Evolutionary conservation across 768 basidiomycete species (phyloP).

Genomic region (Strobilomyces echinocephalus): DNA sequence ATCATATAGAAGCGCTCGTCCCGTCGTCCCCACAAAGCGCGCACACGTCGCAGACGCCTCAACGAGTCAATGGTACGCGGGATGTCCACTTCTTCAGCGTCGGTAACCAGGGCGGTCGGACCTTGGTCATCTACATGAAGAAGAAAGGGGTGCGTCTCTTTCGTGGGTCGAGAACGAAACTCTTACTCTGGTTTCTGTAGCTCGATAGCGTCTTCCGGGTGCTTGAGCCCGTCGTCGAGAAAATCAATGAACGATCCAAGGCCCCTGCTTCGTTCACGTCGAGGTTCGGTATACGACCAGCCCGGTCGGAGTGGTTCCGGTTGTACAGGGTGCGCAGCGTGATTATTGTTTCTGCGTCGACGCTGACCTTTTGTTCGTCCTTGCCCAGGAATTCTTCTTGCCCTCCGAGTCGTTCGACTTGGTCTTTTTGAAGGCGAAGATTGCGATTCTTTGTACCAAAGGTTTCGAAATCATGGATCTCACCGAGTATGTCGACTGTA

Average conservation of each 20-base stretch:
- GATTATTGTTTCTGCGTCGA: neutral
- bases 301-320: conserved; percentile 92
- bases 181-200: conserved; percentile 25
- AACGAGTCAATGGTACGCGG: conserved; percentile 84
- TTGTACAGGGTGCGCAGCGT: conserved; percentile 59
- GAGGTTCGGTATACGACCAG: conserved; percentile 71
- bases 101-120: conserved; percentile 80
- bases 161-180: conserved; percentile 4
- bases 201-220: conserved; percentile 94
- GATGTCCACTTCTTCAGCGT: conserved; percentile 97
- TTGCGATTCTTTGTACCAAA: conserved; percentile 88
- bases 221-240: conserved; percentile 92
- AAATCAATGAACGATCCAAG: conserved; percentile 74
- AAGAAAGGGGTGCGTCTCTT: conserved; percentile 66
- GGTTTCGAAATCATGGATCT: conserved; percentile 99
- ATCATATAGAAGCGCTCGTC: conserved; percentile 94
- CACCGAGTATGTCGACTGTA: conserved; percentile 58
- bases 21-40: conserved; percentile 73
- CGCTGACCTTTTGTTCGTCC: neutral
- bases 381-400: conserved; percentile 78
- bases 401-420: conserved; percentile 88
- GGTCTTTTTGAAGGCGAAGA: conserved; percentile 88
- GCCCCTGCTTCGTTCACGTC: conserved; percentile 67
- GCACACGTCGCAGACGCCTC: conserved; percentile 73
- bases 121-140: conserved; percentile 93